Percentiles rank a stretch among this genome's conserved stretches.
Conservation (phyloP, 306 rosid genomes). For the Echinosophora koreensis region DNA sequence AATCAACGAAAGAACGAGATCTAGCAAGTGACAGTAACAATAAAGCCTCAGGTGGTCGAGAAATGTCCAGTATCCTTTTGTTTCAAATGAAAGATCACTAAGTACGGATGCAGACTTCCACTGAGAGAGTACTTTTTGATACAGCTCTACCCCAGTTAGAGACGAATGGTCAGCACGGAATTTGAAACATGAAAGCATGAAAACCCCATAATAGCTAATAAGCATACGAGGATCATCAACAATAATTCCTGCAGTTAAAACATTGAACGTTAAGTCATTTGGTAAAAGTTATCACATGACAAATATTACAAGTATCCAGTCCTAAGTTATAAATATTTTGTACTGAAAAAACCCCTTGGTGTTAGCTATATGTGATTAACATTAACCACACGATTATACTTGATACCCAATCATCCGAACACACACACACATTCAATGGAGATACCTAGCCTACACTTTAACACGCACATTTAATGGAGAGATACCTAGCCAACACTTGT, state of each 20-base stretch:
- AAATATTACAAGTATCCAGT: slow-evolving; percentile 28
- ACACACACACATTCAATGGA: slow-evolving; percentile 42
- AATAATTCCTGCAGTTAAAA: slow-evolving; percentile 67
- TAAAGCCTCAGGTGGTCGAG: slow-evolving; percentile 90
- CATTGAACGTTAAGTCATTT: slow-evolving; percentile 33
- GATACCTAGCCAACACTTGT: slow-evolving; percentile 90
- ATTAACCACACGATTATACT: slow-evolving; percentile 25
- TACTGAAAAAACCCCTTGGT: slow-evolving; percentile 2
- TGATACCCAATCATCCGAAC: slow-evolving; percentile 40
- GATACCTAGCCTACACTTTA: slow-evolving; percentile 88
- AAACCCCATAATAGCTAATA: slow-evolving; percentile 79
- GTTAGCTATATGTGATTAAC: slow-evolving; percentile 14
- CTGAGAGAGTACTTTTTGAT: slow-evolving; percentile 70
- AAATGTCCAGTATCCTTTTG: slow-evolving; percentile 94
- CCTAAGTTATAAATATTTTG: slow-evolving; percentile 29
- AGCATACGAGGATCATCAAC: slow-evolving; percentile 87
- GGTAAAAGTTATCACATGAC: slow-evolving; percentile 22
- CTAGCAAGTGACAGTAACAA: slow-evolving; percentile 85
- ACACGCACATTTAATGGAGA: slow-evolving; percentile 44
- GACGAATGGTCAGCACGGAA: slow-evolving; percentile 81
- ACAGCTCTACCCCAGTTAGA: slow-evolving; percentile 65
- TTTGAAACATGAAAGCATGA: slow-evolving; percentile 94
- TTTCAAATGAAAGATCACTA: slow-evolving; percentile 91
- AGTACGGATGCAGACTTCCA: slow-evolving; percentile 77
- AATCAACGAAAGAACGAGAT: slow-evolving; percentile 86